Base-by-base conservation (phyloP, 176 grass and related monocot species). In the Olyra latifolia region DNA sequence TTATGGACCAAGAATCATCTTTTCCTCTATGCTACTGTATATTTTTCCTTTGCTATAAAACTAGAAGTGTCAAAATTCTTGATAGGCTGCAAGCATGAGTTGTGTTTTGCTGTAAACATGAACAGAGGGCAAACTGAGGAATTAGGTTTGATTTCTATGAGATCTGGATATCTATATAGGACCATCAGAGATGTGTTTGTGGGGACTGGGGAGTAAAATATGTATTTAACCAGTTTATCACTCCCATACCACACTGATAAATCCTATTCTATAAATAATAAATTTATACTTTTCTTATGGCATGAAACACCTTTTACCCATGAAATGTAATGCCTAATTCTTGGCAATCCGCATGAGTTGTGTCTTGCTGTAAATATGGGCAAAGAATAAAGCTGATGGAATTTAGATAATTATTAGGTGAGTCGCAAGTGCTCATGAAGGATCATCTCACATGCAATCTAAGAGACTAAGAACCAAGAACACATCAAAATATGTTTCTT, bases 321-420 rank as follows among this genome's bases (percentile, higher is more conserved):
- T 32, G 9, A 45, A 25, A 20, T 30, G 1, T 27, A 48, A 19
- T 74, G 80, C 24, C 83, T 90, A 77, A 84, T 83, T 88, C 66
- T 74, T 74, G 86, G 80, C 24, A 74, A 61, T 30, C 59, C 13
- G 4, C 59, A 52, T 50, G 49, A 88, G 86, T 88, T 66, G 40
- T 19, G 1, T 78, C 29, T 53, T 83, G 7, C 66, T 88, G 80
- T 88, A 78, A 72, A 78, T 88, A 66, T 83, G 75, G 68, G 83
- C 74, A 78, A 41, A 78, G 38, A 71, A 9, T 83, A 57, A 88
- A 58, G 47, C 41, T 83, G 66, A 66, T 82, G 80, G 69, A 46
- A 72, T 63, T 82, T 78, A 49, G 41, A 10, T 66, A 80, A 77
- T 38, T 22, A 66, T 64, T 39, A 53, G 47, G 59, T 65, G 47